A percentile compares a stretch with the other conserved stretches of the same genome.
Evolutionary conservation across 169 alveolate species (phyloP).

Genomic region (Toxoplasma gondii): DNA sequence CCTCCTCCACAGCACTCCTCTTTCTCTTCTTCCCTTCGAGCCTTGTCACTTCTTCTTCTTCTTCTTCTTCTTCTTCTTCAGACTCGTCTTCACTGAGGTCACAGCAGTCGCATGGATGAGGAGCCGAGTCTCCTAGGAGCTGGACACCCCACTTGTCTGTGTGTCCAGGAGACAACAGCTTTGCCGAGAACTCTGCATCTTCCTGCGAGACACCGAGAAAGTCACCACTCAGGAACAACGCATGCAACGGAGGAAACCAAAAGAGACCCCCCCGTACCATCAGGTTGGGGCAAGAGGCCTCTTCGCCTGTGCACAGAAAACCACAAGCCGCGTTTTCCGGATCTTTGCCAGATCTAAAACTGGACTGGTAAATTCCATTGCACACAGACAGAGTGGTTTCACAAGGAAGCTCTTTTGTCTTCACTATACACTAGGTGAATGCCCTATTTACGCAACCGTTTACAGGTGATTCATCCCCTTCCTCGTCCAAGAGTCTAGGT

Average conservation of each 20-base stretch:
- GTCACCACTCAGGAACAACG: neutral
- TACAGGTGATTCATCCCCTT: too few species aligned
- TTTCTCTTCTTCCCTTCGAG: constrained; percentile 25
- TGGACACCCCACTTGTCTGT: constrained; percentile 17
- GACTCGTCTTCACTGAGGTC: neutral
- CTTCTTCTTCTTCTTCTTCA: neutral
- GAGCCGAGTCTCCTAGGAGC: constrained; percentile 9
- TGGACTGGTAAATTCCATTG: too few species aligned
- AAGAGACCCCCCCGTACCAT: neutral
- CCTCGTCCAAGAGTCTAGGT: too few species aligned
- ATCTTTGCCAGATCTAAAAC: too few species aligned
- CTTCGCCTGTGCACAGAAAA: too few species aligned
- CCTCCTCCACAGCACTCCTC: neutral
- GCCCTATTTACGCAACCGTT: too few species aligned
- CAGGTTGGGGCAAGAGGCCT: too few species aligned
- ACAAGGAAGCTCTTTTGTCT: too few species aligned
- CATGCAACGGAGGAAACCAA: neutral
- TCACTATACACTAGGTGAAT: too few species aligned
- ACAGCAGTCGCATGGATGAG: constrained; percentile 18
- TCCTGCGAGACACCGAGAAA: constrained; percentile 36
- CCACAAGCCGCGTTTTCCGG: too few species aligned
- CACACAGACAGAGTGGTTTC: too few species aligned
- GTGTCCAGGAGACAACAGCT: neutral
- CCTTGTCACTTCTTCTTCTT: neutral
- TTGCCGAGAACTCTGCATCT: constrained; percentile 39